Evolutionary conservation across 257 asterid genomes (phyloP).

Genomic region (Penstemon newberryi): DNA sequence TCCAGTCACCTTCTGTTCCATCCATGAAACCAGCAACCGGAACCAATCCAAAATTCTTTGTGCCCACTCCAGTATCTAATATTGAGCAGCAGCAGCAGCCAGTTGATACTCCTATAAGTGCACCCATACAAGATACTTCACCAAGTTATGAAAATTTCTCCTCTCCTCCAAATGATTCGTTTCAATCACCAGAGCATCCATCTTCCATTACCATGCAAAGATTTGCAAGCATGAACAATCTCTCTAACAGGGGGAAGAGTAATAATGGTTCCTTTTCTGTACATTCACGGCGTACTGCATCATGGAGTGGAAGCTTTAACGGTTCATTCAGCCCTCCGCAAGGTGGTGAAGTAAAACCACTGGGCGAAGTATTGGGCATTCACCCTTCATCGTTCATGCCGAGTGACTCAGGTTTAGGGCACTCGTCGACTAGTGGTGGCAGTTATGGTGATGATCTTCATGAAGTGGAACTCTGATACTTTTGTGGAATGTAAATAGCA

Average conservation of each 20-base stretch:
- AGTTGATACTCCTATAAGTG: conserved; percentile 32
- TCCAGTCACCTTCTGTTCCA: conserved; percentile 65
- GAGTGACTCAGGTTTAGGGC: conserved; percentile 33
- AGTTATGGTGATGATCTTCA: conserved; percentile 81
- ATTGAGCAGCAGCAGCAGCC: conserved; percentile 38
- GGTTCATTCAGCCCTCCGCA: conserved; percentile 43
- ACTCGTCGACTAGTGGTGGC: conserved; percentile 34
- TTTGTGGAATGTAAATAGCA: conserved; percentile 50
- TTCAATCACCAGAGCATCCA: conserved; percentile 38
- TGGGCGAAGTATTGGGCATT: conserved; percentile 58
- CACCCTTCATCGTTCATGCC: conserved; percentile 42
- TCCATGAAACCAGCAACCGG: conserved; percentile 54
- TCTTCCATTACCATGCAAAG: conserved; percentile 54
- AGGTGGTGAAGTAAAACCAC: conserved; percentile 40
- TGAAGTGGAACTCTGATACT: conserved; percentile 81
- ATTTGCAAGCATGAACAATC: conserved; percentile 70
- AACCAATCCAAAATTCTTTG: conserved; percentile 70
- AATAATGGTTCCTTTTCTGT: conserved; percentile 37
- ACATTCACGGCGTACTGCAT: conserved; percentile 71
- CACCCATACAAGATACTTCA: conserved; percentile 33
- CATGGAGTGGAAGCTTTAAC: conserved; percentile 85
- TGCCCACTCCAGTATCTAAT: conserved; percentile 56
- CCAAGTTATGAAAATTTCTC: conserved; percentile 40
- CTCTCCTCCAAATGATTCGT: conserved; percentile 36
- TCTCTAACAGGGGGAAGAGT: conserved; percentile 39